Percentiles rank a stretch among this genome's conserved stretches.
These are phyloP conservation scores for Phoma sp. DNA, from an alignment of 2,329 filamentous ascomycete species.

Conservation along the genomic window DNA sequence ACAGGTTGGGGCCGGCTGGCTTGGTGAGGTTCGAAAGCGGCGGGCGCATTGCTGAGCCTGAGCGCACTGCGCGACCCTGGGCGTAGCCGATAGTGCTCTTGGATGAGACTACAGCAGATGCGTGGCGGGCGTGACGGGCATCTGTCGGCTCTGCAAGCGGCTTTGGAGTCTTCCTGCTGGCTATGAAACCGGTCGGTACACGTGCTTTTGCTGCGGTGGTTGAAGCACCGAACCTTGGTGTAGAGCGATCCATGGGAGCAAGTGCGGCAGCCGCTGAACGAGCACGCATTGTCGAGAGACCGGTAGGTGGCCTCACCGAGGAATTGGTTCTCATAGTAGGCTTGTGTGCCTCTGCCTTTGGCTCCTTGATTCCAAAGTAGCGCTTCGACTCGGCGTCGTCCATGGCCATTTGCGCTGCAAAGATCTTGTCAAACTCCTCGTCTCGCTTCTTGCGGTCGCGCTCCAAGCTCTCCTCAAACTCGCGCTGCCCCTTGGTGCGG, in stretches of 20 bases:
- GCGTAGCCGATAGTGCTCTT: conserved; percentile 86
- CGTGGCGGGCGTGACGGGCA: conserved; percentile 67
- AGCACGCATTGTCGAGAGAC: conserved; percentile 62
- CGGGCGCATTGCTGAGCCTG: conserved; percentile 48
- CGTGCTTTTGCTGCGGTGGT: conserved; percentile 52
- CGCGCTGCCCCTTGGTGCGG: conserved; percentile 66
- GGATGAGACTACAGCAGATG: conserved; percentile 71
- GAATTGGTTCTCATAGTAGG: conserved; percentile 14
- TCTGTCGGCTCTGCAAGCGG: conserved; percentile 55
- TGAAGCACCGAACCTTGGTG: conserved; percentile 50
- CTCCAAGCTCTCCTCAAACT: conserved; percentile 58
- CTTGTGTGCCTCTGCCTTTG: conserved; percentile 38
- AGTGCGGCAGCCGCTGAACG: conserved; percentile 58
- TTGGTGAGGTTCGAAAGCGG: conserved; percentile 48
- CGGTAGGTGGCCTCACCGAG: conserved; percentile 24
- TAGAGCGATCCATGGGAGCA: conserved; percentile 30
- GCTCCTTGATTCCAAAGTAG: conserved; percentile 36
- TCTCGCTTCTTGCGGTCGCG: conserved; percentile 63
- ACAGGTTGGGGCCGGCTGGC: conserved; percentile 31
- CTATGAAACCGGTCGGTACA: conserved; percentile 41
- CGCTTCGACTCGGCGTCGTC: conserved; percentile 58
- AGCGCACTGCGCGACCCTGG: conserved; percentile 70
- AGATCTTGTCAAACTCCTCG: conserved; percentile 70
- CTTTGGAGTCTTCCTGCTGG: conserved; percentile 51
- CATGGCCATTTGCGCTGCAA: conserved; percentile 65